Base-by-base conservation (phyloP, 2,329 filamentous ascomycete genomes). In the Claviceps digitariae region DNA sequence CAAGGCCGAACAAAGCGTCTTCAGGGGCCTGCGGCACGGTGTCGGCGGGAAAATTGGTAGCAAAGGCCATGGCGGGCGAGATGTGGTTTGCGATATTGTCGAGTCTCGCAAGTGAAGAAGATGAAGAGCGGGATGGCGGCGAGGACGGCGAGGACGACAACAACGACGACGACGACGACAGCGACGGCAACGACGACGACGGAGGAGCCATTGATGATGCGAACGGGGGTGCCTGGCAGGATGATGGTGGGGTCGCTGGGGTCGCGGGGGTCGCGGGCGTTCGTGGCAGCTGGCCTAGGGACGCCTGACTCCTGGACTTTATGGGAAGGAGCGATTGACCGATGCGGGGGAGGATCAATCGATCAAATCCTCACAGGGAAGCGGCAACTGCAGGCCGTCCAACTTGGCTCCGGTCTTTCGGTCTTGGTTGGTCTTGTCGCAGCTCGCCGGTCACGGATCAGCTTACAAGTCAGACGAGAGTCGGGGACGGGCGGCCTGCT, bases 1-100 rank as follows among this genome's bases (percentile, higher is more conserved):
- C 90, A 63, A 98, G 75, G 54, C 91, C 90, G 67, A 98, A 98
- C 66, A 98, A 81, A 59, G 91, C 83, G 72, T 98, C 93, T 69
- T 95, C 90, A 48, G 93, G 90, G 56, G 93, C 93, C 72, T 91
- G 85, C 63, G 90, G 87, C 55, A 96, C 88, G 59, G 78, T 74
- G 64, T 86, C 79, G 64, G 84, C 78, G 57, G 83, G 80, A 74
- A 95, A 95, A 65, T 78, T 81, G 61, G 86, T 85, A 52, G 63
- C 59, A 53, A 66, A 63, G 57, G 66, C 61, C 69, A 71, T 72
- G 62, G 71, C 67, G 58, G 81, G 76, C 65, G 82, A 78, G 78
- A 93, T 84, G 71, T 93, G 88, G 65, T 74, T 75, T 62, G 78
- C 76, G 62, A 89, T 78, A 63, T 74, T 83, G 62, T 77, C 74